Base-by-base conservation (phyloP, 148 eudicot genomes). In the Heliamphora exappendiculata region DNA sequence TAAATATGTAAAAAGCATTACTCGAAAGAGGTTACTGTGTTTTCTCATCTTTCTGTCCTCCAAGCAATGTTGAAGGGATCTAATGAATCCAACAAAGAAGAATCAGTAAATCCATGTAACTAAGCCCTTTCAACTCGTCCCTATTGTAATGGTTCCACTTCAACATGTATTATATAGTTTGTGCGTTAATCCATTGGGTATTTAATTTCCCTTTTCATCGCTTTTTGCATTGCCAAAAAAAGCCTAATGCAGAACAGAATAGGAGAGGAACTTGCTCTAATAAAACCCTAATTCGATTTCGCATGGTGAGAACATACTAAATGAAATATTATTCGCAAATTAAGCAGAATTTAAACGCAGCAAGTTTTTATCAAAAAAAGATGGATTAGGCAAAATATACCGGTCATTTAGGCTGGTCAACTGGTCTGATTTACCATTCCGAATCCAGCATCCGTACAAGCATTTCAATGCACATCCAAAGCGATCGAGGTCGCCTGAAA, bases 111-210 rank as follows among this genome's bases (percentile, higher is more conserved):
- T 33, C 50, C 24, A 62, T 74, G 26, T 39, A 57, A 37, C 65
- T 14, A 28, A 24, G 19, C 19, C 41, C 26, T 22, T 39, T 57
- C n/a, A 22, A 37, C 33, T 37, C 9, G 26, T 36, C 47, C 64
- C 39, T 73, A 74, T 17, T 39, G 53, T 73, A 72, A 58, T 73
- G 76, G 66, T 37, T 73, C 76, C 2, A 22, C 8, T 57, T 41
- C 16, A 16, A 14, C 1, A 22, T 4, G 31, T 12, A 36, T 20
- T 2, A 19, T 34, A 55, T 34, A 12, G n/a, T 28, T 45, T 44
- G 22, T 22, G 28, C 36, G 39, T 22, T 58, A 55, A 1, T 39
- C 66, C 7, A 11, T 14, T 9, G 57, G 37, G 5, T 28, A 36
- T 26, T 50, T 11, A 16, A 71, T 49, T 26, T 57, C 10, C 24